Evolutionary conservation across 2,329 filamentous ascomycete genomes (phyloP).

Genomic region (Talaromyces piceae): DNA sequence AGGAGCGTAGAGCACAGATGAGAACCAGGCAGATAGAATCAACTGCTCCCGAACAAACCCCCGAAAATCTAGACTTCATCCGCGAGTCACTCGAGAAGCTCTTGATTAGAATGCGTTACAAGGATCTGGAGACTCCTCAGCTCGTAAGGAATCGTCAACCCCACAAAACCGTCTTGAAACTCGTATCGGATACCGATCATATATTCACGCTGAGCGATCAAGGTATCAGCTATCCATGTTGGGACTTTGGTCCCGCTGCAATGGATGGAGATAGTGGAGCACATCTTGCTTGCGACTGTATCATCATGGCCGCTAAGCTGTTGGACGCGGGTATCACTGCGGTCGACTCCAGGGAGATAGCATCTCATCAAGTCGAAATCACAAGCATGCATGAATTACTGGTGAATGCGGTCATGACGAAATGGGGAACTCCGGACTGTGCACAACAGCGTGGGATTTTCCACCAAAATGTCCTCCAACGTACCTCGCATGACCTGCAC

Average conservation of each 20-base stretch:
- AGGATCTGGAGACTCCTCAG: background rate
- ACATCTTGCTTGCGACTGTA: constrained; percentile 20
- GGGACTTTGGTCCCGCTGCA: constrained; percentile 1
- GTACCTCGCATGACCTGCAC: background rate
- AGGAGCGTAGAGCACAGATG: background rate
- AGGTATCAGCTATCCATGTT: background rate
- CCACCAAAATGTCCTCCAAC: background rate
- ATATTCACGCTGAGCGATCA: background rate
- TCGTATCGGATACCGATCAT: background rate
- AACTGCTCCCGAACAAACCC: background rate
- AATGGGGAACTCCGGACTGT: background rate
- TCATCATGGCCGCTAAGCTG: constrained; percentile 29
- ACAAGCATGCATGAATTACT: background rate
- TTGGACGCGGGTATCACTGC: constrained; percentile 29
- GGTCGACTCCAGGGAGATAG: constrained; percentile 17
- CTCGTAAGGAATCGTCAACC: background rate
- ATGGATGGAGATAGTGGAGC: background rate
- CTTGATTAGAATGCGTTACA: constrained; percentile 4
- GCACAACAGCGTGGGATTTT: background rate
- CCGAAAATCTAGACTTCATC: constrained; percentile 2
- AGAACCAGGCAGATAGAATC: background rate
- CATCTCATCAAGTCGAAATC: constrained; percentile 15
- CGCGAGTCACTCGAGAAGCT: constrained; percentile 4
- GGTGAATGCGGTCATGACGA: background rate
- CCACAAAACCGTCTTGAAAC: background rate